Conservation (phyloP, 1,139 yeast genomes). For the Yamadazyma songkhlaensis region DNA sequence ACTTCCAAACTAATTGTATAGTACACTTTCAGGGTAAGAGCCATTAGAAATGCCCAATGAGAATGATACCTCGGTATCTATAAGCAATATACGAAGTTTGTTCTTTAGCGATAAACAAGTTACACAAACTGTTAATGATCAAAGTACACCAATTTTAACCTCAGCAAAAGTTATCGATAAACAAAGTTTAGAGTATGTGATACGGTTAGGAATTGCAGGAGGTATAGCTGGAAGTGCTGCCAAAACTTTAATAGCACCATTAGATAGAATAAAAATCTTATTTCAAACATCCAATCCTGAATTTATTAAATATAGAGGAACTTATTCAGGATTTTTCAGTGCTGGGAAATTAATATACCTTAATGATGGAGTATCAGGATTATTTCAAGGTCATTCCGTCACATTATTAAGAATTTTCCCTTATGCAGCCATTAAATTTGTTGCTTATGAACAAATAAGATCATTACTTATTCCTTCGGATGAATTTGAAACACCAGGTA, state of each 20-base stretch:
- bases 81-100: slow-evolving; percentile 1
- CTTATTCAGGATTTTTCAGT: slow-evolving; percentile 67
- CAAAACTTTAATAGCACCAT: slow-evolving; percentile 90
- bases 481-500: slow-evolving; percentile 69
- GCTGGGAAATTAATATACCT: slow-evolving; percentile 69
- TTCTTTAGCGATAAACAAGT: slow-evolving; percentile 4
- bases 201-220: slow-evolving; percentile 88
- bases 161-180: slow-evolving; percentile 41
- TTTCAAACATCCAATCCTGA: slow-evolving; percentile 96
- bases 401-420: slow-evolving; percentile 91
- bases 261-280: slow-evolving; percentile 89
- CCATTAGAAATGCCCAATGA: slow-evolving; percentile 3
- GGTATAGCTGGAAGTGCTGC: slow-evolving; percentile 96
- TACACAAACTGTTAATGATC: slow-evolving; percentile 21
- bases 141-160: slow-evolving; percentile 25
- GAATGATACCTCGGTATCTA: slow-evolving; percentile 4
- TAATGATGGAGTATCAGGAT: slow-evolving; percentile 75
- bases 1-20: no score
- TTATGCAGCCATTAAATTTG: slow-evolving; percentile 94
- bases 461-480: slow-evolving; percentile 73
- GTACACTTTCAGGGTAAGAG: no score
- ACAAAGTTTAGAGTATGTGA: slow-evolving; percentile 71
- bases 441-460: slow-evolving; percentile 94
- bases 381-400: slow-evolving; percentile 94
- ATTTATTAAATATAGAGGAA: slow-evolving; percentile 75